Base-by-base conservation (phyloP, 1,284 basidiomycete species). In the Marasmius sp. region DNA sequence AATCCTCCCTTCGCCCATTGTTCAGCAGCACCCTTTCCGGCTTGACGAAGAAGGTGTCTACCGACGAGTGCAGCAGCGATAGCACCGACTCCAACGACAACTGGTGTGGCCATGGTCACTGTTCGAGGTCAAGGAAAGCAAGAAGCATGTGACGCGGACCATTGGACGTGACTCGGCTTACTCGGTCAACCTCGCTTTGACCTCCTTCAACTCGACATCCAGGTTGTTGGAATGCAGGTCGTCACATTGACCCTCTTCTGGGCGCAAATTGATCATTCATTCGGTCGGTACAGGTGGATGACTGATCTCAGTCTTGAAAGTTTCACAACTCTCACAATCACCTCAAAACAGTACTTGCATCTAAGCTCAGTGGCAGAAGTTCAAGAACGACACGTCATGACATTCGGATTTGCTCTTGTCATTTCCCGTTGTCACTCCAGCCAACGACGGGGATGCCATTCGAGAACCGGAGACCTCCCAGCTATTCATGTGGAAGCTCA, bases 1-100 rank as follows among this genome's bases (percentile, higher is more conserved):
- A 99, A 99, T 1, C 96, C 97, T 63, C 97, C 97, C 77, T 91
- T 94, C 53, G 85, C 88, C 88, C 94, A 98, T 74, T 97, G 86
- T 53, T 95, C 90, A 6, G 87, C 90, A 11, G 85, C 89, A 38
- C 79, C 79, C 68, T 78, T 85, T 16, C 85, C 86, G 53, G 81
- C 78, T 63, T 84, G 79, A 47, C 85, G 81, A 50, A 92, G 63
- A 16, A 92, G 72, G 49, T 88, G 86, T 54, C 94, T 82, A 6
- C 92, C 93, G 27, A 85, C 86, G 12, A 95, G 77, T 10, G 91
- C 93, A 54, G 92, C 92, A 16, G 91, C 88, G 65, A 95, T 83
- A 34, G 93, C 88, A 58, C 90, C 87, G 61, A 94, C 80, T 61
- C 93, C 94, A 63, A 95, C 69, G 53, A 93, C 79, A 57, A 94